Percentiles rank a stretch among this genome's conserved stretches.
These are phyloP conservation scores for Verticillium nonalfalfae DNA, from an alignment of 2,329 filamentous ascomycete species.

Conservation along the genomic window DNA sequence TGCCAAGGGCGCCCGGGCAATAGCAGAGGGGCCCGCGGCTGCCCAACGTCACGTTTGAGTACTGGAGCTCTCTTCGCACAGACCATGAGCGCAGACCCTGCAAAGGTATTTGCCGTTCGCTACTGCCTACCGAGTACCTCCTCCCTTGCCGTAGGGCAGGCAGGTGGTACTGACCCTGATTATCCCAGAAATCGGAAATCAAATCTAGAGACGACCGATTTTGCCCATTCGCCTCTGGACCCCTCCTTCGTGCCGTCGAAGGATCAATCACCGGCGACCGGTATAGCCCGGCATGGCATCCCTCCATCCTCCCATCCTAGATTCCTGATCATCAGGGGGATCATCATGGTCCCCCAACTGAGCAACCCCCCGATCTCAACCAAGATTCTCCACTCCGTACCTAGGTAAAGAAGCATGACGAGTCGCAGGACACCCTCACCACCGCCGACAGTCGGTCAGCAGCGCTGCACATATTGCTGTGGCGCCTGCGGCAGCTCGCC, in stretches of 20 bases:
- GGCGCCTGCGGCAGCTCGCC: neutral
- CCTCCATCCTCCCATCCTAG: too few species aligned
- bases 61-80: neutral
- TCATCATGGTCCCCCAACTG: neutral
- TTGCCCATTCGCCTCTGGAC: neutral
- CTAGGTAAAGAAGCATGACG: neutral
- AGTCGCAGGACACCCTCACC: neutral
- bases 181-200: neutral
- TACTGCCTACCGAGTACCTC: neutral
- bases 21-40: neutral
- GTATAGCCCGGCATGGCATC: too few species aligned
- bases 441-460: neutral
- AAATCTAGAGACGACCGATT: neutral
- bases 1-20: neutral
- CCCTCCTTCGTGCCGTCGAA: neutral
- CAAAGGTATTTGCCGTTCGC: neutral
- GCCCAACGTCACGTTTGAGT: neutral
- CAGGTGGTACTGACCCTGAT: neutral
- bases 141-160: too few species aligned
- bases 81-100: neutral
- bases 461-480: neutral
- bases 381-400: neutral
- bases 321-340: neutral
- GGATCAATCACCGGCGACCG: neutral
- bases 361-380: neutral